These are phyloP conservation scores for Russula dissimulans DNA, from an alignment of 768 basidiomycete species.

Conservation along the genomic window DNA sequence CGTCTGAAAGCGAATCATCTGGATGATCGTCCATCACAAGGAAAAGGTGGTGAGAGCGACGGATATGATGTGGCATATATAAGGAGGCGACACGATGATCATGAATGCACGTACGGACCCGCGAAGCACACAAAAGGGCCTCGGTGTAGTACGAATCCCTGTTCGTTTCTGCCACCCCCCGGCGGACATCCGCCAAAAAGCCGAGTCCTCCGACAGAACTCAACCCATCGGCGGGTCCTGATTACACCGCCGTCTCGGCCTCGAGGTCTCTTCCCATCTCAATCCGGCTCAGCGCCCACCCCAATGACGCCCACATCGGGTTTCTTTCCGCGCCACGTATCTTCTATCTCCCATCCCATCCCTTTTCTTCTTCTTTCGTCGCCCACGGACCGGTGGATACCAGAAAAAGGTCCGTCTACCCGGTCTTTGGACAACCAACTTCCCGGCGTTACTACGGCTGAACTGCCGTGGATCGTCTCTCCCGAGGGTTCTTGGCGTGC, in stretches of 20 bases:
- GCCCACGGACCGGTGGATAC: too few species aligned
- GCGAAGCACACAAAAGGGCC: not conserved
- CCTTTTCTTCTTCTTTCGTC: not conserved
- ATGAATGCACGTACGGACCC: conserved; percentile 1
- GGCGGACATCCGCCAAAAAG: conserved; percentile 11
- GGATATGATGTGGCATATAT: conserved; percentile 17
- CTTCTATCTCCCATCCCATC: not conserved
- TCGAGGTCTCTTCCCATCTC: conserved; percentile 3
- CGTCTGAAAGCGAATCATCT: conserved; percentile 32
- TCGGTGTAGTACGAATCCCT: too few species aligned
- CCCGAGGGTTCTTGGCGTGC: too few species aligned
- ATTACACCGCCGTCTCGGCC: conserved; percentile 9
- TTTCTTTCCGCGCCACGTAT: conserved; percentile 1
- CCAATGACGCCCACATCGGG: not conserved
- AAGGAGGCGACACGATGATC: conserved; percentile 5
- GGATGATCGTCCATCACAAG: conserved; percentile 16
- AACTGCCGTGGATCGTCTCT: too few species aligned
- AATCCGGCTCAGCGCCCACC: not conserved
- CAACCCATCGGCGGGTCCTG: conserved; percentile 9
- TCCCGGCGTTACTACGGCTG: not conserved
- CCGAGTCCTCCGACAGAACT: not conserved
- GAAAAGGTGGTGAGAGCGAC: conserved; percentile 1
- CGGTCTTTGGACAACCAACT: not conserved
- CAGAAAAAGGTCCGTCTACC: not conserved
- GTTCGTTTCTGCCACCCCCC: not conserved